Evolutionary conservation across 2,329 filamentous ascomycete genomes (phyloP), one percentile per base, ranked within the genome.

Genomic region (Fusarium bactridioides): DNA sequence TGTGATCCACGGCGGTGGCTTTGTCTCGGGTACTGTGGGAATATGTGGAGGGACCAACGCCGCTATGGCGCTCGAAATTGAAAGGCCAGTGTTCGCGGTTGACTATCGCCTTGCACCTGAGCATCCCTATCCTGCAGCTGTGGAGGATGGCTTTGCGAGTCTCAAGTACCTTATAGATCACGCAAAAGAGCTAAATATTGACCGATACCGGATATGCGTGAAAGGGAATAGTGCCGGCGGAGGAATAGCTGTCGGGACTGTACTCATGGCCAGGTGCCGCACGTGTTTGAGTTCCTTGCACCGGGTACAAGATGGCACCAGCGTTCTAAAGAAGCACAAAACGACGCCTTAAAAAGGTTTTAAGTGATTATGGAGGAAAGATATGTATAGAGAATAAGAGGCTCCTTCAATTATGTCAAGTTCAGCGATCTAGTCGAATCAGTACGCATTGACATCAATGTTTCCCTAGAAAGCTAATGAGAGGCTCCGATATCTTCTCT

Each of bases 51-150:
- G 74, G 9, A 10, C 68, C 1, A 53, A 57, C 5, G 61, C 63
- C 10, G 47, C 40, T 12, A 44, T 44, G 21, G 65, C 56, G 3
- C 41, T 75, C 15, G 50, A 44, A 10, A 47, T 29, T 2, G 62
- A 54, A 5, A 73, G 67, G 13, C 65, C 70, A 6, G 37, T 75
- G 4, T 77, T 77, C 58, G 70, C 62, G 6, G 53, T 77, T 37
- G 70, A 64, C 16, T 77, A 76, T 27, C 75, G 74, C 6, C 65
- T 76, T 31, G 72, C 75, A 15, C 75, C 72, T 4, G 72, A 77
- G 55, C 29, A 73, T 37, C 69, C 54, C 10, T 56, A 59, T 19
- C 74, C 74, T 13, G 48, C 63, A 2, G 50, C 62, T 2, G 48
- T 67, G 4, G 70, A 77, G 19, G 75, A 77, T 38, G 70, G 51